Evolutionary conservation across 768 basidiomycete genomes (phyloP), one percentile per base, ranked within the genome.

Genomic region (Leccinum subtestaceum): DNA sequence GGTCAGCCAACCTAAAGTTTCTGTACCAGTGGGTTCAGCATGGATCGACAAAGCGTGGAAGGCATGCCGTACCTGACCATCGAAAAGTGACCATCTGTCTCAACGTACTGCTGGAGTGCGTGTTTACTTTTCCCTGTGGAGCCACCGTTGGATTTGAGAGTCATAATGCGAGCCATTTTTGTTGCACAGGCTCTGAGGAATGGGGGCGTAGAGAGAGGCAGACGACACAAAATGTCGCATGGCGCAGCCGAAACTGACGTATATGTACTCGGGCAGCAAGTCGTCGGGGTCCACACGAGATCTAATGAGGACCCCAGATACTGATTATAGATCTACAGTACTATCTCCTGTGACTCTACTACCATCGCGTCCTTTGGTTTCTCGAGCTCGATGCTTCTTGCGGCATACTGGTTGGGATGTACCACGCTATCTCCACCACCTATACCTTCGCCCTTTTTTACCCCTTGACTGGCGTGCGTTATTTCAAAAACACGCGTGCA

Each of bases 401-500:
- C 80, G 0, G 86, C 86, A 62, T 92, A 92, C 65, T 93, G 89
- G 72, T 99, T 99, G 10, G 97, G 97, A 75, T 99, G 97, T 10
- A 87, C 90, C 23, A 98, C 90, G 60, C 84, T 90, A 67, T 97
- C 95, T 1, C 91, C 90, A 4, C 75, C 82, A 8, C 93, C 92
- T 47, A 95, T 65, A 0, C 96, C 97, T 13, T 97, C 93, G 2
- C 95, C 95, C 71, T 91, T 95, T 75, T 84, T 87, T 52, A 96
- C 85, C 9, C 89, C 86, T 60, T 72, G 76, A 19, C 72, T 71
- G 23, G 79, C 76, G 72, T 98, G 96, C 25, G 95, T 97, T 29
- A 97, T 81, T 76, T 99, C 97, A 73, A 94, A 99, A 21, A 98
- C 93, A 23, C 95, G 83, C 9, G 97, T 98, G 75, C 97, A 99